Evolutionary conservation across 306 rosid genomes (phyloP), one percentile per base, ranked within the genome.

Genomic region (Dryas alaskensis): DNA sequence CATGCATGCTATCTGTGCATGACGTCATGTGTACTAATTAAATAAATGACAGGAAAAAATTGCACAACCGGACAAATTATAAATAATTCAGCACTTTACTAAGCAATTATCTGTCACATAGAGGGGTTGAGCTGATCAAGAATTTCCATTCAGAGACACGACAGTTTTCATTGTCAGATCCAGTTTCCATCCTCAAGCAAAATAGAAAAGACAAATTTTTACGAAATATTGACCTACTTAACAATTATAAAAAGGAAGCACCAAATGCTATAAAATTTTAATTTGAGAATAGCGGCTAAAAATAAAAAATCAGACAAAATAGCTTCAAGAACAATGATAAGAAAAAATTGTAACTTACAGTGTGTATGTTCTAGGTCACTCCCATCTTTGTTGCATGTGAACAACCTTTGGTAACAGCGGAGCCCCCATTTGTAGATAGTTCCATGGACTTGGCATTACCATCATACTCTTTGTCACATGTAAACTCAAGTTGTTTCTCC

Each of bases 401-500:
- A 76, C 84, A 68, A 81, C 86, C 91, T 80, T 79, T 83, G 43
- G 87, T 42, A 40, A 78, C 75, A 45, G 71, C 46, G 65, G 81
- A 76, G 77, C 67, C 73, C 51, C 79, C 79, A 63, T 81, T 83
- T 25, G 82, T 69, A 79, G 90, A 67, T 48, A 80, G 61, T 74
- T 78, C 88, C 69, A 53, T 16, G 4, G 77, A n/a, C 67, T 76
- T 85, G 71, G 79, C 47, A 63, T 60, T 77, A 79, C 69, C 85
- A 37, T 81, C 88, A 67, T 65, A 69, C 81, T 88, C 98, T 74
- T 85, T 62, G 63, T 88, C 97, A 85, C 85, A 90, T 16, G 90
- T 74, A 74, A 94, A 88, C 53, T 87, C 86, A 60, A 94, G 98
- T 86, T 92, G 97, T 81, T 92, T 94, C 83, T 94, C 98, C 79